Conservation (phyloP, 2,329 filamentous ascomycete genomes). For the Fusarium acutatum region DNA sequence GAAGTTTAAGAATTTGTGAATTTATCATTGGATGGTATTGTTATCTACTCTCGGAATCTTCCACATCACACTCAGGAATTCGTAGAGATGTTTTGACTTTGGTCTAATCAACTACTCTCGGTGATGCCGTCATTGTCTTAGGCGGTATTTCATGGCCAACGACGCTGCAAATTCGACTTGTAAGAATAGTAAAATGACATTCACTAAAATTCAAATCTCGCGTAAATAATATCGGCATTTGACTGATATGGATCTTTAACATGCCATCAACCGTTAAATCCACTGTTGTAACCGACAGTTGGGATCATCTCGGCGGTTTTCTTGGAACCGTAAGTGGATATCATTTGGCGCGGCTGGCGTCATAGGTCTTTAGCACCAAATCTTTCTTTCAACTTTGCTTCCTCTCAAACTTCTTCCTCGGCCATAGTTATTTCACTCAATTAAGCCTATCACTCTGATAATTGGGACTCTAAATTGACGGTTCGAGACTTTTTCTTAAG, state of each 20-base stretch:
- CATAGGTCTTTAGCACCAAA: constrained; percentile 25
- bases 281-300: neutral
- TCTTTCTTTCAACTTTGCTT: constrained; percentile 19
- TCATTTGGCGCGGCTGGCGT: constrained; percentile 22
- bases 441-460: neutral
- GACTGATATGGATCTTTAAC: neutral
- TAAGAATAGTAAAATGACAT: neutral
- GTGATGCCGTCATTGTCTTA: neutral
- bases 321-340: constrained; percentile 20
- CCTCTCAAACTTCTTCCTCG: neutral
- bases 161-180: neutral
- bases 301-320: constrained; percentile 11
- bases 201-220: neutral
- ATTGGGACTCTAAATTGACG: fast-evolving
- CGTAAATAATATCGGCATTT: neutral
- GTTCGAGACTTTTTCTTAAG: neutral
- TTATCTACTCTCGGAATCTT: too few species aligned
- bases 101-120: neutral
- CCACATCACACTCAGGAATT: neutral
- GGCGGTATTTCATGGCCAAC: neutral
- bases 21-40: neutral
- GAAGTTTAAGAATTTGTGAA: neutral
- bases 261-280: neutral
- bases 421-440: neutral
- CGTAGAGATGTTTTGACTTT: neutral